These are phyloP conservation scores for Fraxinus xanthoxyloides DNA, from an alignment of 305 asterid genomes.

Conservation along the genomic window DNA sequence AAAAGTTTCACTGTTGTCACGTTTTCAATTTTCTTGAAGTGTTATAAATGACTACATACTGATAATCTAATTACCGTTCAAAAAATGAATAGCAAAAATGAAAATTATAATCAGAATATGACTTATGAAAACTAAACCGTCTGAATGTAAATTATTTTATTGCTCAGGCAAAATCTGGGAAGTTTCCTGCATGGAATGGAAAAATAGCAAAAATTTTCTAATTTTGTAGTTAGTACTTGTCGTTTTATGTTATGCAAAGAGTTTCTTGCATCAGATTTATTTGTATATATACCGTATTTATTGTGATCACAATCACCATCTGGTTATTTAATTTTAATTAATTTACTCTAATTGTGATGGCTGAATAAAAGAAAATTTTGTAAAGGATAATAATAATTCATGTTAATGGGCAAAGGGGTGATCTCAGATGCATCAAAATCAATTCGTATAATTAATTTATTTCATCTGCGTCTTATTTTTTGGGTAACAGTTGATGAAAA, in stretches of 20 bases:
- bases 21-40: neutral
- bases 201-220: slow-evolving; percentile 5
- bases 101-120: slow-evolving; percentile 1
- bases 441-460: slow-evolving; percentile 21
- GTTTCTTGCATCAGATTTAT: slow-evolving; percentile 26
- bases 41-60: neutral
- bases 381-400: neutral
- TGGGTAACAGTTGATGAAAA: slow-evolving; percentile 23
- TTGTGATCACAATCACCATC: slow-evolving; percentile 45
- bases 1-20: neutral
- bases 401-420: slow-evolving; percentile 24
- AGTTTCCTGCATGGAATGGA: slow-evolving; percentile 19
- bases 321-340: slow-evolving; percentile 15
- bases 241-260: neutral
- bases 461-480: slow-evolving; percentile 11
- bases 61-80: neutral
- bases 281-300: slow-evolving; percentile 20
- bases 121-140: slow-evolving; percentile 11
- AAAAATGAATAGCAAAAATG: neutral
- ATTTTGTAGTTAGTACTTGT: slow-evolving; percentile 38
- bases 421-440: slow-evolving; percentile 69
- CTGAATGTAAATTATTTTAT: neutral
- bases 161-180: slow-evolving; percentile 22
- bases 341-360: slow-evolving; percentile 11
- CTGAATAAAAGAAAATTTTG: slow-evolving; percentile 4